Percentiles rank a stretch among this genome's conserved stretches.
These are phyloP conservation scores for Plantago coronopus DNA, from an alignment of 305 asterid genomes.

Conservation along the genomic window DNA sequence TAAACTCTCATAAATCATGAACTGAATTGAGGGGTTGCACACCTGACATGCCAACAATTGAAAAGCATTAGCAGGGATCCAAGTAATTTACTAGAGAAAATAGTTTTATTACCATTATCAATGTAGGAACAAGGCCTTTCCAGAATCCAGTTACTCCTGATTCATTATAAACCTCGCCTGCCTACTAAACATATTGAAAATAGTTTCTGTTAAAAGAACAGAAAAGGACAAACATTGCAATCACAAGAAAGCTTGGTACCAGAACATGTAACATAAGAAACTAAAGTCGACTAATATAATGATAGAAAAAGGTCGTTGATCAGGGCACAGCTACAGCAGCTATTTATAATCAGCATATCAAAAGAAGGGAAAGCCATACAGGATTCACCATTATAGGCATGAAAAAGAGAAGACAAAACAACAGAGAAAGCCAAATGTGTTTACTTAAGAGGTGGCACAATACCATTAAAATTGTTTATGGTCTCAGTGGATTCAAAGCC, in stretches of 20 bases:
- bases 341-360: neutral
- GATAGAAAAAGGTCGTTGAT: neutral
- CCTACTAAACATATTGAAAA: slow-evolving; percentile 55
- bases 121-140: slow-evolving; percentile 86
- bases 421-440: neutral
- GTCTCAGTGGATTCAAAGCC: neutral
- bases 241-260: neutral
- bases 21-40: slow-evolving; percentile 93
- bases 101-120: slow-evolving; percentile 62
- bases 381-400: neutral
- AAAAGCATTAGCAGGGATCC: slow-evolving; percentile 23
- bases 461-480: neutral
- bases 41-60: slow-evolving; percentile 45
- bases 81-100: slow-evolving; percentile 17
- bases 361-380: neutral
- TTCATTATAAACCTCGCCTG: slow-evolving; percentile 70
- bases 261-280: neutral
- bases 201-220: slow-evolving; percentile 28
- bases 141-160: slow-evolving; percentile 86
- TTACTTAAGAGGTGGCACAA: neutral
- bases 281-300: neutral
- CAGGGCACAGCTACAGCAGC: neutral
- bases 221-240: neutral
- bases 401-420: neutral
- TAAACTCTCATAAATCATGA: slow-evolving; percentile 86